These are phyloP conservation scores for Kodamaea fungicola DNA, from an alignment of 1,139 yeast genomes.

Conservation along the genomic window DNA sequence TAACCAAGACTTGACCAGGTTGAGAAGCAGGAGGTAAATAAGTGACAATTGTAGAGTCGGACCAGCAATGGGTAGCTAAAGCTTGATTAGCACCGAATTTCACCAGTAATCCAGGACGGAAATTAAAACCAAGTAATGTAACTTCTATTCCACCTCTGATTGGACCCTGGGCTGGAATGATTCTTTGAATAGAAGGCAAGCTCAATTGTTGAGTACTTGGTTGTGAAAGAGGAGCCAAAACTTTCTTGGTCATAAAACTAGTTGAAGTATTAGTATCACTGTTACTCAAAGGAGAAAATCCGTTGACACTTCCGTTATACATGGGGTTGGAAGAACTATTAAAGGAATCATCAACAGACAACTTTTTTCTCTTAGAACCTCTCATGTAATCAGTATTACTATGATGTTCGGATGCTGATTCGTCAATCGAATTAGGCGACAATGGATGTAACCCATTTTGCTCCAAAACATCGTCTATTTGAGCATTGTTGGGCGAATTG, in stretches of 20 bases:
- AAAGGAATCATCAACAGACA: slow-evolving; percentile 43
- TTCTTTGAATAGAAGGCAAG: slow-evolving; percentile 67
- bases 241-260: slow-evolving; percentile 15
- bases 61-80: slow-evolving; percentile 92
- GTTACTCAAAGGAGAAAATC: slow-evolving; percentile 44
- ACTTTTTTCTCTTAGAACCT: slow-evolving; percentile 39
- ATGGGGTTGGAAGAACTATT: slow-evolving; percentile 39
- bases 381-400: slow-evolving; percentile 32
- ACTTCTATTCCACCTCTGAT: slow-evolving; percentile 94
- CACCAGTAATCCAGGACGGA: slow-evolving; percentile 76
- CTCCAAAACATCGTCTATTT: slow-evolving; percentile 1
- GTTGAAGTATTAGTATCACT: slow-evolving; percentile 45
- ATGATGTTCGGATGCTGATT: slow-evolving; percentile 59
- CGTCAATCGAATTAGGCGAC: slow-evolving; percentile 66
- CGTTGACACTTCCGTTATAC: slow-evolving; percentile 42
- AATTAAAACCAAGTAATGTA: slow-evolving; percentile 81
- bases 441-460: slow-evolving; percentile 29
- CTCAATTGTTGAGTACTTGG: slow-evolving; percentile 14
- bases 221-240: slow-evolving; percentile 15
- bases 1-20: slow-evolving; percentile 89
- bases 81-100: slow-evolving; percentile 85
- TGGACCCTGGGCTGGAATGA: slow-evolving; percentile 94
- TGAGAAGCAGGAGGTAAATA: slow-evolving; percentile 85
- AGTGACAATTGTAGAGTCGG: slow-evolving; percentile 88
- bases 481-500: slow-evolving; percentile 5